Evolutionary conservation across 257 asterid genomes (phyloP).

Genomic region (Ophiorrhiza pumila): DNA sequence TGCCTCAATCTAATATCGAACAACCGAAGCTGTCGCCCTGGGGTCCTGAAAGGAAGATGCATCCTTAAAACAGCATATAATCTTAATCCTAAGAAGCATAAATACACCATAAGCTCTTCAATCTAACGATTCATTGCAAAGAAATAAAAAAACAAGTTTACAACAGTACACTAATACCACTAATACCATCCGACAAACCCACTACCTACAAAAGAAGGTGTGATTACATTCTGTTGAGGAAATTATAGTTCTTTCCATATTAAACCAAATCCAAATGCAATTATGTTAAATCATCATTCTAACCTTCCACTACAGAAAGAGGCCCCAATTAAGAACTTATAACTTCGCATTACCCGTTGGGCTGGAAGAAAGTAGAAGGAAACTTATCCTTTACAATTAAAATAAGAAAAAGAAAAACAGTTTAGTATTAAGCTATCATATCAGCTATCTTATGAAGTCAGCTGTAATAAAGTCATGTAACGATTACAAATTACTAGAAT

Average conservation of each 20-base stretch:
- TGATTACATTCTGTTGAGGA: not conserved
- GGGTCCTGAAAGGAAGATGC: slow-evolving; percentile 48
- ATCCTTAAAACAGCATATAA: not conserved
- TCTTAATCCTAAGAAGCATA: not conserved
- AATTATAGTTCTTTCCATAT: not conserved
- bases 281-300: not conserved
- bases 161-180: no score
- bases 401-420: no score
- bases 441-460: not conserved
- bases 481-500: not conserved
- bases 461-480: not conserved
- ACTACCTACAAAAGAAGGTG: not conserved
- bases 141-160: not conserved
- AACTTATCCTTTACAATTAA: not conserved
- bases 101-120: not conserved
- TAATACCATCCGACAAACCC: no score
- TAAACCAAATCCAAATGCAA: not conserved
- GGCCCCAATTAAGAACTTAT: not conserved
- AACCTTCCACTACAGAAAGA: not conserved
- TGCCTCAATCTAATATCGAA: slow-evolving; percentile 63
- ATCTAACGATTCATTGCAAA: not conserved
- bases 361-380: not conserved
- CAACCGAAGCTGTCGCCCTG: slow-evolving; percentile 71
- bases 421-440: not conserved
- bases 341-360: not conserved